Base-by-base conservation (phyloP, 176 grass and related monocot genomes). In the Oryza brachyantha region DNA sequence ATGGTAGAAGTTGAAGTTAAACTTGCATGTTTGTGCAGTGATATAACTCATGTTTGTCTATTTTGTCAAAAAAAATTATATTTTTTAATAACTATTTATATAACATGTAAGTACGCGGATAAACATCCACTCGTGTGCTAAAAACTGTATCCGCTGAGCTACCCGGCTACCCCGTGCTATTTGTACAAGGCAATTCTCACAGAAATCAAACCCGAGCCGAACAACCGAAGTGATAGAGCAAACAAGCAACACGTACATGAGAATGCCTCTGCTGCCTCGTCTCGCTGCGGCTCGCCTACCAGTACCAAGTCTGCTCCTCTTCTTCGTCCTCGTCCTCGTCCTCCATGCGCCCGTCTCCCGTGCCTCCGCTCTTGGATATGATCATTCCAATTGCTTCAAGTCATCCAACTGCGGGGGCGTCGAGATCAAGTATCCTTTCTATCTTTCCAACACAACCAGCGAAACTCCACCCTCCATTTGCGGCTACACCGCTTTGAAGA, bases 401-500 rank as follows among this genome's bases (percentile, higher is more conserved):
- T 28, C 66, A 11, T 5, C 0, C 74, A 1, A 0, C 0, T 90
- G 83, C 7, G 83, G 88, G 2, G 0, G 0, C 66, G 41, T 90
- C 13, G 0, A 34, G 0, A 79, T 90, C 78, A 0, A 0, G 0
- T 86, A 90, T 7, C 84, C 88, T 0, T 86, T 90, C 83, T 68
- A 32, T 27, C 73, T 62, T 0, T 37, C 67, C 14, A 5, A 21
- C 66, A 0, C 2, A 0, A 63, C 0, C 7, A 1, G 5, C 31
- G 3, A 32, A 32, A 32, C 31, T 32, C 1, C 31, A 3, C 3
- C 22, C 36, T 61, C 11, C 45, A 72, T 68, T 3, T 91, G 85
- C 58, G 83, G 92, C 21, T 85, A 90, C 78, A 77, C 83, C 16
- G 69, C 69, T 4, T 31, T 88, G 40, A 32, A 36, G 0, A 74